Conservation (phyloP, 2,329 filamentous ascomycete species). For the Botrytis cinerea region DNA sequence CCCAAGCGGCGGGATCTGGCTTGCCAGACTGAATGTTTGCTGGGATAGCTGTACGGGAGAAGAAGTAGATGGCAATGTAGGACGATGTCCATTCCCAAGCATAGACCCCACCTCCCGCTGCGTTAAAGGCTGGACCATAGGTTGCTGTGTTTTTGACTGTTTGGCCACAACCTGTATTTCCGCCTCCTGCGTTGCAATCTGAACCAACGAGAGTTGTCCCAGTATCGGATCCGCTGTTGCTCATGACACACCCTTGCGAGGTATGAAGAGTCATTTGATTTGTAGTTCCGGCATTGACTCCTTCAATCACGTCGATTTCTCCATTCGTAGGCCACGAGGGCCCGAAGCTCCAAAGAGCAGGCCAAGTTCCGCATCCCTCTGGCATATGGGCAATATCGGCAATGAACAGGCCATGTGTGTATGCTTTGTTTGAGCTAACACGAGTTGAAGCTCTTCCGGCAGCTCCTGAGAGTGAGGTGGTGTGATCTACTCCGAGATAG, state of each 20-base stretch:
- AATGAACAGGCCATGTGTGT: constrained; percentile 58
- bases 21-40: constrained; percentile 58
- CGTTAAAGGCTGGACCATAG: constrained; percentile 73
- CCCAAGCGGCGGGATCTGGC: constrained; percentile 68
- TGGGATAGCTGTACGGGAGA: constrained; percentile 66
- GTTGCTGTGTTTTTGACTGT: constrained; percentile 52
- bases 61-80: constrained; percentile 80
- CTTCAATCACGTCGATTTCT: constrained; percentile 81
- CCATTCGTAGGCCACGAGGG: constrained; percentile 67
- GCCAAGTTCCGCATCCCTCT: constrained; percentile 60
- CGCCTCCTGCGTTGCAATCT: constrained; percentile 58
- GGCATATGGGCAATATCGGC: constrained; percentile 63
- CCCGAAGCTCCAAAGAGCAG: constrained; percentile 61
- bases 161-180: constrained; percentile 61
- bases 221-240: constrained; percentile 49
- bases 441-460: constrained; percentile 69
- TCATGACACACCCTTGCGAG: constrained; percentile 57
- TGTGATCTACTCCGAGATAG: constrained; percentile 71
- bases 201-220: constrained; percentile 49
- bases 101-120: constrained; percentile 67
- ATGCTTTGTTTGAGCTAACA: constrained; percentile 57
- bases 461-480: constrained; percentile 49
- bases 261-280: constrained; percentile 72
- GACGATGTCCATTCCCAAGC: constrained; percentile 74
- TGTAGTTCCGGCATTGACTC: constrained; percentile 63